Base-by-base conservation (phyloP, 768 basidiomycete genomes). In the Royoungia palumana region DNA sequence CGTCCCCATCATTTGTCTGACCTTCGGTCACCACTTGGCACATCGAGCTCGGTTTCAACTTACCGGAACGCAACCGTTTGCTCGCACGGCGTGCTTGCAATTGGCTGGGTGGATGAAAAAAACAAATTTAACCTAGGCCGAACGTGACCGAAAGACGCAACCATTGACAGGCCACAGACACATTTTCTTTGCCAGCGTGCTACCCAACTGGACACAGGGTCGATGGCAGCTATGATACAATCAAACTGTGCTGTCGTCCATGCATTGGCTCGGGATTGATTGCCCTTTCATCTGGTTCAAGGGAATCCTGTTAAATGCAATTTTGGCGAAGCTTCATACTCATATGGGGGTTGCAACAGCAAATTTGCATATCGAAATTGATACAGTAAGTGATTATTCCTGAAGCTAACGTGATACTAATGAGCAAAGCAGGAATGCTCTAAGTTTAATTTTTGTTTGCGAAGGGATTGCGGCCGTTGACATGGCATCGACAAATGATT, bases 351-450 rank as follows among this genome's bases (percentile, higher is more conserved):
- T 24, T 10, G 32, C 35, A 32, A 25, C 7, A 66, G n/a, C 79
- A 47, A 51, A 94, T 95, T 76, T 94, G 87, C 67, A 98, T 79
- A n/a, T n/a, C n/a, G n/a, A n/a, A n/a, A n/a, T n/a, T n/a, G n/a
- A n/a, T n/a, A n/a, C n/a, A n/a, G n/a, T n/a, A n/a, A n/a, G n/a
- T n/a, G n/a, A n/a, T n/a, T n/a, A n/a, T n/a, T n/a, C n/a, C n/a
- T n/a, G n/a, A n/a, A n/a, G n/a, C n/a, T n/a, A 82, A 0, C 83
- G 75, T 60, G 92, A 91, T 17, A 98, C 81, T 53, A 96, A 80
- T 0, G 94, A 96, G 69, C 96, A 99, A 35, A 97, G 78, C 2
- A 97, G 77, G 64, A 95, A 99, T n/a, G 95, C 94, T 46, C 95
- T 80, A 10, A 94, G 80, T 47, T 84, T 89, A 48, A 83, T 82